These are phyloP conservation scores for Pisolithus sp. DNA, from an alignment of 768 basidiomycete genomes.

Conservation along the genomic window DNA sequence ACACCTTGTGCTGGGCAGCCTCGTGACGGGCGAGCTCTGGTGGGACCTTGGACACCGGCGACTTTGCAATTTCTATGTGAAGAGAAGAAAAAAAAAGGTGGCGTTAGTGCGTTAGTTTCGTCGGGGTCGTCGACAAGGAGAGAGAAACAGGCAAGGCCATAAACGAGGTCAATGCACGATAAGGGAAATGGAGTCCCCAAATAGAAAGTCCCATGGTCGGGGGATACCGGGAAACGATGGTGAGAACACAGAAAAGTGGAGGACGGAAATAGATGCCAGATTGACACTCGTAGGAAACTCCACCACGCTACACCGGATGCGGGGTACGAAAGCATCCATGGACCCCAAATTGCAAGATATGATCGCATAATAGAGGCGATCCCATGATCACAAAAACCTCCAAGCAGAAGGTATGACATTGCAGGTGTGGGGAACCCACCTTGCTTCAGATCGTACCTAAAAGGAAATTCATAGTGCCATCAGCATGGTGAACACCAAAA, in stretches of 20 bases:
- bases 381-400: background rate
- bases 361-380: too few species aligned
- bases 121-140: background rate
- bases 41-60: slow-evolving; percentile 86
- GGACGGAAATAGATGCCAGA: too few species aligned
- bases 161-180: background rate
- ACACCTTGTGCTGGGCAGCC: slow-evolving; percentile 83
- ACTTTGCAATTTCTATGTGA: slow-evolving; percentile 80
- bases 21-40: slow-evolving; percentile 87
- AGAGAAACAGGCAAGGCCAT: background rate
- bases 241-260: too few species aligned
- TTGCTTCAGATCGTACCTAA: slow-evolving; percentile 92
- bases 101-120: slow-evolving; percentile 12
- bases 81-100: background rate
- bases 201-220: too few species aligned
- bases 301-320: too few species aligned
- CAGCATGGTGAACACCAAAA: slow-evolving; percentile 6
- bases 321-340: too few species aligned
- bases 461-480: slow-evolving; percentile 6
- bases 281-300: too few species aligned
- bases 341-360: too few species aligned
- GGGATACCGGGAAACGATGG: too few species aligned
- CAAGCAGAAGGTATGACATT: background rate
- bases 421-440: slow-evolving; percentile 38
- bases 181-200: too few species aligned